Evolutionary conservation across 108 stramenopile genomes (phyloP), one percentile per base, ranked within the genome.

Genomic region (Nitzschia sp.): DNA sequence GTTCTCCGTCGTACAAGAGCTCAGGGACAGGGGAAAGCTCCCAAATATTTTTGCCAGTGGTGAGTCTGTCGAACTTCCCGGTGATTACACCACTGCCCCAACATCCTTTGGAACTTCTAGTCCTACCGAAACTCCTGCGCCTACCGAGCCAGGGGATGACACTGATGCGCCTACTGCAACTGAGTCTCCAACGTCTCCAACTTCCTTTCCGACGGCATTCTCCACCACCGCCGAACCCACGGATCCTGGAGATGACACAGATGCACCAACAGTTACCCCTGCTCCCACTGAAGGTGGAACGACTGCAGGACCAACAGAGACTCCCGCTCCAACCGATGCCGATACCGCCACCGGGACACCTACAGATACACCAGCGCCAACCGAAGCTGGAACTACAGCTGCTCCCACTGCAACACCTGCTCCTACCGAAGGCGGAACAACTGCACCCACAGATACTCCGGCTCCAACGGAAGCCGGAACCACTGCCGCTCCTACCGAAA

Each of bases 41-140:
- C 21, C 48, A 0, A 73, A 57, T 52, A 51, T 73, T 52, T 56
- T 51, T 41, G 63, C 72, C 22, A 73, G 72, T 51, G 72, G 72
- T 12, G 53, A 58, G 10, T 17, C 65, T 21, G 29, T 55, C 19
- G 72, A 73, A 39, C 26, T 73, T n/a, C 65, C 65, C 12, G n/a
- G 20, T 46, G 48, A 39, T 3, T 38, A 52, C 5, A 53, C 65
- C 10, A 29, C 50, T 53, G 26, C 51, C 29, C 65, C 65, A 17
- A 65, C 65, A 29, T 15, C 14, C 20, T 17, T 29, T 14, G 26
- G 26, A 29, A 56, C 55, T 6, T 15, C 29, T 6, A 15, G 26
- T 7, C 55, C 55, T 15, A 56, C 55, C 6, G 29, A 6, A 17
- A 48, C 46, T 17, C 46, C 46, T 3, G 46, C 6, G 6, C 46